phyloP scores from a whole-genome alignment of 2,329 filamentous ascomycete genomes.

The Fusarium chlamydosporum region DNA sequence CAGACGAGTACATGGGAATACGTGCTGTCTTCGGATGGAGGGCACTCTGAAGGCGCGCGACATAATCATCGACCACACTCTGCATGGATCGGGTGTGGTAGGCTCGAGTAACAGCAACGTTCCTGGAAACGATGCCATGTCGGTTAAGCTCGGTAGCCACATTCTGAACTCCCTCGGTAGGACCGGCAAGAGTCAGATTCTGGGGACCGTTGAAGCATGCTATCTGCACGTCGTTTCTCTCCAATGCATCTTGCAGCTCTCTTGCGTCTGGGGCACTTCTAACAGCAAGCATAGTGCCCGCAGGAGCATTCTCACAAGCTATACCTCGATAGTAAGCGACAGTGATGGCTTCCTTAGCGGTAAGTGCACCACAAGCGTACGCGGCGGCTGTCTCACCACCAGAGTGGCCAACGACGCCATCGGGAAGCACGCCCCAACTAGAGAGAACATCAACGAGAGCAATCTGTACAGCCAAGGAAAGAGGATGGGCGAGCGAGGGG shows the following conservation, averaged over 20 bases:
- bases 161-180: constrained; percentile 39
- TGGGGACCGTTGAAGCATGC: constrained; percentile 46
- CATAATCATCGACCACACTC: constrained; percentile 39
- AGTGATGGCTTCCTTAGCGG: constrained; percentile 42
- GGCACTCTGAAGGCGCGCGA: constrained; percentile 30
- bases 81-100: constrained; percentile 45
- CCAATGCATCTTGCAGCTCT: constrained; percentile 36
- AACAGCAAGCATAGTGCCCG: constrained; percentile 40
- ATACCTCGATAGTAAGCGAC: constrained; percentile 44
- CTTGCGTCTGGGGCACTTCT: constrained; percentile 39
- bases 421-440: constrained; percentile 41
- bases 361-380: constrained; percentile 44
- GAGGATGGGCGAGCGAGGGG: constrained; percentile 39
- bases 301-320: constrained; percentile 42
- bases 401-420: constrained; percentile 44
- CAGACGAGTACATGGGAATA: constrained; percentile 44
- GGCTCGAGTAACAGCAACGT: constrained; percentile 42
- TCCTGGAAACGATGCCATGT: constrained; percentile 38
- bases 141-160: constrained; percentile 33
- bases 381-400: constrained; percentile 46
- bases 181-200: constrained; percentile 43
- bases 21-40: constrained; percentile 36
- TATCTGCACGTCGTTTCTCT: constrained; percentile 43
- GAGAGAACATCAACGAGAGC: constrained; percentile 40
- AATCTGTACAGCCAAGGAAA: constrained; percentile 42